phyloP scores from a whole-genome alignment of 116 monocot species.

The Zostera marina region DNA sequence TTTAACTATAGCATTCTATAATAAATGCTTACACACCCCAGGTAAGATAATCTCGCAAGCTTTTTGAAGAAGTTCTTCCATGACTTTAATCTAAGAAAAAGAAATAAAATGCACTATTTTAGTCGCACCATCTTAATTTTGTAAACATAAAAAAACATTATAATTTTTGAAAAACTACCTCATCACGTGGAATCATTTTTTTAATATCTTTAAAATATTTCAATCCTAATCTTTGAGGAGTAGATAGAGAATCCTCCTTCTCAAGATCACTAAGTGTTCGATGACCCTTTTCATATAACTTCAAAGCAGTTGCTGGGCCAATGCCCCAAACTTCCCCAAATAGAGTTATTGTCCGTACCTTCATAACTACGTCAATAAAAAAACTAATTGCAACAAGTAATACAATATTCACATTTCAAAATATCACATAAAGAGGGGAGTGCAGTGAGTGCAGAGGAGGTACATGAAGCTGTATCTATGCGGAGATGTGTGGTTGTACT shows the following conservation, averaged over 20 bases:
- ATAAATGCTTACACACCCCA: constrained; percentile 34
- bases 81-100: constrained; percentile 50
- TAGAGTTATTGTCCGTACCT: constrained; percentile 60
- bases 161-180: constrained; percentile 22
- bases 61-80: constrained; percentile 74
- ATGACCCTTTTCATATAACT: constrained; percentile 88
- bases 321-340: constrained; percentile 99
- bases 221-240: constrained; percentile 66
- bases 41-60: constrained; percentile 49
- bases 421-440: background rate
- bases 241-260: constrained; percentile 58
- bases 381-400: background rate
- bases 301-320: constrained; percentile 92
- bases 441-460: no score
- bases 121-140: no score
- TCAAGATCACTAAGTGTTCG: constrained; percentile 61
- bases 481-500: no score
- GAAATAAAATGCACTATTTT: constrained; percentile 1
- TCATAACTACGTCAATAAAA: constrained; percentile 7
- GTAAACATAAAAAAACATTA: background rate
- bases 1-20: background rate
- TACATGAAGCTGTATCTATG: no score
- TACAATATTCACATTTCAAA: background rate
- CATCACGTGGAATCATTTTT: constrained; percentile 70
- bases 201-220: constrained; percentile 70